phyloP scores from a whole-genome alignment of 2,329 filamentous ascomycete species.

The Purpureocillium lavendulum region DNA sequence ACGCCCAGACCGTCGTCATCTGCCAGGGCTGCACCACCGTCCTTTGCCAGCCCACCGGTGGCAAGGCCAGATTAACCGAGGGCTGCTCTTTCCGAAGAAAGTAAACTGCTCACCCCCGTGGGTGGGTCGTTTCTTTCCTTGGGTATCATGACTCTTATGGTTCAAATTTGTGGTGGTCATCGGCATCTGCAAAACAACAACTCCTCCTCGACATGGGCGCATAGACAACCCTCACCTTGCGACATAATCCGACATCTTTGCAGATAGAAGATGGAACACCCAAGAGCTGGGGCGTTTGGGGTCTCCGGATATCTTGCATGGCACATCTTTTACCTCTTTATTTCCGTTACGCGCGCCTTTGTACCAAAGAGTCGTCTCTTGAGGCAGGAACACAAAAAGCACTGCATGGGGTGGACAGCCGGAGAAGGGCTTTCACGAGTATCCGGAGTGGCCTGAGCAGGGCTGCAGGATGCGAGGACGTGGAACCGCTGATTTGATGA shows the following conservation, averaged over 20 bases:
- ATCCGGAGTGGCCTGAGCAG: constrained; percentile 29
- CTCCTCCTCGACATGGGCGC: constrained; percentile 38
- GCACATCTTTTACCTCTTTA: constrained; percentile 41
- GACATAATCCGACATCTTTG: constrained; percentile 40
- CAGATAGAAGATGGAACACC: constrained; percentile 67
- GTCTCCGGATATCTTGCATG: constrained; percentile 77
- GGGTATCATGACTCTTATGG: constrained; percentile 41
- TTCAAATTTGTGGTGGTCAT: constrained; percentile 43
- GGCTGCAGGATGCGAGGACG: constrained; percentile 45
- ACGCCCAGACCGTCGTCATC: constrained; percentile 99
- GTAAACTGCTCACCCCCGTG: constrained; percentile 54
- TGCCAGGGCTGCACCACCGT: constrained; percentile 99
- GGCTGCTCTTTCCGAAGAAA: constrained; percentile 99
- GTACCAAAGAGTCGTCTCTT: constrained; percentile 36
- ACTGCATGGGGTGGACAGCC: constrained; percentile 50
- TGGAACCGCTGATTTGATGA: constrained; percentile 55
- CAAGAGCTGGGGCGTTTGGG: constrained; percentile 61
- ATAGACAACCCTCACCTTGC: constrained; percentile 36
- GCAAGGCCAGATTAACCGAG: constrained; percentile 97
- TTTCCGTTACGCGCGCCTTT: constrained; percentile 32
- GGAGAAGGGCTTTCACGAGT: constrained; percentile 52
- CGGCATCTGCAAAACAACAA: constrained; percentile 47
- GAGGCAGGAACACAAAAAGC: constrained; percentile 31
- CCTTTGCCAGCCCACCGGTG: constrained; percentile 98
- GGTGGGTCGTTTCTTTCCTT: constrained; percentile 36